A percentile compares a stretch with the other conserved stretches of the same genome.
Evolutionary conservation across 2,329 filamentous ascomycete species (phyloP).

Genomic region (Paecilomyces niveus): DNA sequence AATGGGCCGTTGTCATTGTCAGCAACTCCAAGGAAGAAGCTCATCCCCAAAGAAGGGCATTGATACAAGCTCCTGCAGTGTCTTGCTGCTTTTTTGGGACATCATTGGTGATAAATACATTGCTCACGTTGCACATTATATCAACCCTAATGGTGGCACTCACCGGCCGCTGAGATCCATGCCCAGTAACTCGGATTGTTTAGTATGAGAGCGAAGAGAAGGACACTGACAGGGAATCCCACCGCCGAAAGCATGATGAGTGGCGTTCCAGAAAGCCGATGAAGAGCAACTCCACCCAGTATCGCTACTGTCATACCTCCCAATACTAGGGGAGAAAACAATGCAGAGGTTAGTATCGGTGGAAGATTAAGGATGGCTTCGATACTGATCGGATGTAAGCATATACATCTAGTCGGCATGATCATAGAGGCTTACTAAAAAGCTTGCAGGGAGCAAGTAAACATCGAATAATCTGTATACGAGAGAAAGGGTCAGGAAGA

Average conservation of each 20-base stretch:
- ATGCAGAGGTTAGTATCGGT: constrained; percentile 59
- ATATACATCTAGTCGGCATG: background rate
- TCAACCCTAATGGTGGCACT: constrained; percentile 67
- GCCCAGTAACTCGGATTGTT: constrained; percentile 59
- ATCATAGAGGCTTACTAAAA: constrained; percentile 49
- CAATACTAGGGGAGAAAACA: constrained; percentile 60
- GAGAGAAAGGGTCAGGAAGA: constrained; percentile 57
- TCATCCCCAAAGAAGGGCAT: too few species aligned
- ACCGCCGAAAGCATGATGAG: constrained; percentile 56
- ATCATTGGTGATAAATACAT: constrained; percentile 76
- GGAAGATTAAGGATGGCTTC: constrained; percentile 52
- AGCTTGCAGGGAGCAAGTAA: constrained; percentile 62
- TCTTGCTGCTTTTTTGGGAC: constrained; percentile 61
- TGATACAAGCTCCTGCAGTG: constrained; percentile 64
- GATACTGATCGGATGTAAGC: constrained; percentile 40
- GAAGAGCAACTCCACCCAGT: constrained; percentile 59
- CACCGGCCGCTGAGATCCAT: constrained; percentile 59
- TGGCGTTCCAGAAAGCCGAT: constrained; percentile 56
- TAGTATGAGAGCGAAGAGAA: constrained; percentile 61
- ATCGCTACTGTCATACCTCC: constrained; percentile 62
- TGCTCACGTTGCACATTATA: constrained; percentile 67
- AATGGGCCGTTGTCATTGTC: constrained; percentile 50
- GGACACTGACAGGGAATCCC: constrained; percentile 51
- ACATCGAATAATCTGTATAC: constrained; percentile 63
- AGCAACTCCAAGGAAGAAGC: constrained; percentile 61